Percentiles rank a stretch among this genome's conserved stretches.
Evolutionary conservation across 495 filamentous ascomycete genomes (phyloP).

Genomic region (Diplogelasinospora grovesii): DNA sequence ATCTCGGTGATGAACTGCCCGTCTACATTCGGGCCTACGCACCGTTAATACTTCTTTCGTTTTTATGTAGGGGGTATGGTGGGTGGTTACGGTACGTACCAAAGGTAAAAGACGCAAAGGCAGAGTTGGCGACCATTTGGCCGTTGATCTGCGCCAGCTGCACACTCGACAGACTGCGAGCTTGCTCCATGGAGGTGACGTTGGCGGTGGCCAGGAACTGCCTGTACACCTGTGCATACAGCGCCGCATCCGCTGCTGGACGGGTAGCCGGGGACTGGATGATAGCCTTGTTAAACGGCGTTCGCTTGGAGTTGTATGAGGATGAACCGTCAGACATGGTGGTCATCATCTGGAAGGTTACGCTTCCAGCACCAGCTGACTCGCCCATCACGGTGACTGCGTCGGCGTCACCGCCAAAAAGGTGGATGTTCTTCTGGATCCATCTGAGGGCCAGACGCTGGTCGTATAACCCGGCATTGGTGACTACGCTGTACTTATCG

Average conservation of each 20-base stretch:
- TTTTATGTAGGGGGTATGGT: not conserved
- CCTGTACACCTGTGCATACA: conserved; percentile 3
- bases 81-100: not conserved
- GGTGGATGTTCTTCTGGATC: conserved; percentile 7
- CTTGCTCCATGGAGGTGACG: not conserved
- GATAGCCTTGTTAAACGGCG: conserved; percentile 9
- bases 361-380: conserved; percentile 9
- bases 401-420: conserved; percentile 9
- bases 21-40: conserved; percentile 12
- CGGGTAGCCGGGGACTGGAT: conserved; percentile 7
- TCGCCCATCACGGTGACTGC: conserved; percentile 9
- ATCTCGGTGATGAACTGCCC: conserved; percentile 7
- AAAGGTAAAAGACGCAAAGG: conserved; percentile 6
- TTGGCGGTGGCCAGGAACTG: conserved; percentile 1
- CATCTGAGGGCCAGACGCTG: conserved; percentile 11
- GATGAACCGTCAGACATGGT: too few relatives aligned
- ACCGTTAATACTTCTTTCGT: too few relatives aligned
- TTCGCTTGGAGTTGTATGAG: not conserved
- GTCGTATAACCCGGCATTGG: conserved; percentile 13
- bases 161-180: not conserved
- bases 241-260: conserved; percentile 4
- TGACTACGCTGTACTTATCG: not conserved
- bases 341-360: conserved; percentile 1
- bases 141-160: conserved; percentile 2
- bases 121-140: not conserved